Evolutionary conservation across 2,329 filamentous ascomycete species (phyloP), one percentile per base, ranked within the genome.

Genomic region (Fusarium brachygibbosum): DNA sequence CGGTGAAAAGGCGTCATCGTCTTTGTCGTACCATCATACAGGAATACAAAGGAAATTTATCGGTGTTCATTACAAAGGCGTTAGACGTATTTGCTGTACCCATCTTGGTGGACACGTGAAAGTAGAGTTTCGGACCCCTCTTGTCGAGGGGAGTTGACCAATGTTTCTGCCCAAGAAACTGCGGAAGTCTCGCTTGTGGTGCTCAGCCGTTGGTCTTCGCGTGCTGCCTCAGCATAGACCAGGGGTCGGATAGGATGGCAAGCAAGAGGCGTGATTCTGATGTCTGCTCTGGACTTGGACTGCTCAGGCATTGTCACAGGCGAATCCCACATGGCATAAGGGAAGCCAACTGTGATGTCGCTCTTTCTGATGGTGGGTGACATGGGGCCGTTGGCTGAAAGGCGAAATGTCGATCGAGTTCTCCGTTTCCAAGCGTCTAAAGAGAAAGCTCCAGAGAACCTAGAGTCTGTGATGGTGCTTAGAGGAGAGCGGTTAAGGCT

Each of bases 371-470:
- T 40, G 14, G 72, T 72, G 13, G 62, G 37, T 11, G 69, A 59
- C 10, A 46, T 62, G 10, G 63, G 66, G 11, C 67, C 46, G 12
- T 46, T 53, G 1, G 49, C 46, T 23, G 63, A 25, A n/a, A 65
- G 53, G 31, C 61, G 58, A 53, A 73, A 69, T 16, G 74, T 70
- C 1, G 51, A 50, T 14, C 70, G 60, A 40, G 58, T 56, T 41
- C 66, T 73, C 19, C 70, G 70, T 32, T 67, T 72, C 59, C 68
- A 69, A 32, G 57, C 55, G 19, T 70, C 72, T 4, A 74, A 31
- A 29, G 68, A 68, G 10, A 67, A 61, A 25, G 63, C 59, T 8
- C 59, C 68, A 4, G 71, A 74, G 38, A 73, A 58, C 9, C 68
- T 38, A 5, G 71, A 63, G 19, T 67, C 59, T 14, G 55, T 44